A percentile compares a stretch with the other conserved stretches of the same genome.
These are phyloP conservation scores for Ceratocystis cubensis DNA, from an alignment of 2,329 filamentous ascomycete species.

Conservation along the genomic window DNA sequence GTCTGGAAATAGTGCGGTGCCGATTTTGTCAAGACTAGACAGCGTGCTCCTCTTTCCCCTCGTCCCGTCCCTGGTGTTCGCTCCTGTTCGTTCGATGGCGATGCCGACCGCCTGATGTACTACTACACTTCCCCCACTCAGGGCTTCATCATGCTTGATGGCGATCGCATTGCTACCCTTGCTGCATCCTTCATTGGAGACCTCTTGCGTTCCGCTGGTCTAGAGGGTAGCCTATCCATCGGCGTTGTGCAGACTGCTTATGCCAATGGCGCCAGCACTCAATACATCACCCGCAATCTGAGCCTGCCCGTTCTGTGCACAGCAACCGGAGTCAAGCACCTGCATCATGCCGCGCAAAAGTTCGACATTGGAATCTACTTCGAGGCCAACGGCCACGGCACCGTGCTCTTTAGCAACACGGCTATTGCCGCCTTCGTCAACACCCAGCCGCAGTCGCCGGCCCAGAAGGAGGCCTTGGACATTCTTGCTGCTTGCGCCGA, in stretches of 20 bases:
- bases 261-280: constrained; percentile 88
- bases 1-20: constrained; percentile 60
- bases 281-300: constrained; percentile 78
- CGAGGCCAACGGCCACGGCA: constrained; percentile 95
- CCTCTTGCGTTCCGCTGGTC: constrained; percentile 64
- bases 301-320: constrained; percentile 87
- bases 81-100: constrained; percentile 84
- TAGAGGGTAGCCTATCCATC: constrained; percentile 71
- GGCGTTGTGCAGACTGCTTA: constrained; percentile 96
- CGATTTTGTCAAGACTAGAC: constrained; percentile 94
- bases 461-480: constrained; percentile 78
- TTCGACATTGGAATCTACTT: constrained; percentile 98
- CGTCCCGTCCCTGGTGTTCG: constrained; percentile 65
- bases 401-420: constrained; percentile 80
- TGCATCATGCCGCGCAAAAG: constrained; percentile 90
- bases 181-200: constrained; percentile 89
- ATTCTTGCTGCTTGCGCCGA: constrained; percentile 72
- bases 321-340: constrained; percentile 89
- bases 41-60: constrained; percentile 73
- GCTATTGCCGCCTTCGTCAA: constrained; percentile 67
- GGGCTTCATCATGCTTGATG: constrained; percentile 84
- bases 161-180: constrained; percentile 90
- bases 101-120: constrained; percentile 90
- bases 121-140: constrained; percentile 77
- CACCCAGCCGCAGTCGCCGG: constrained; percentile 76